phyloP scores from a whole-genome alignment of 345 rosid species.

The Moringa oleifera region DNA sequence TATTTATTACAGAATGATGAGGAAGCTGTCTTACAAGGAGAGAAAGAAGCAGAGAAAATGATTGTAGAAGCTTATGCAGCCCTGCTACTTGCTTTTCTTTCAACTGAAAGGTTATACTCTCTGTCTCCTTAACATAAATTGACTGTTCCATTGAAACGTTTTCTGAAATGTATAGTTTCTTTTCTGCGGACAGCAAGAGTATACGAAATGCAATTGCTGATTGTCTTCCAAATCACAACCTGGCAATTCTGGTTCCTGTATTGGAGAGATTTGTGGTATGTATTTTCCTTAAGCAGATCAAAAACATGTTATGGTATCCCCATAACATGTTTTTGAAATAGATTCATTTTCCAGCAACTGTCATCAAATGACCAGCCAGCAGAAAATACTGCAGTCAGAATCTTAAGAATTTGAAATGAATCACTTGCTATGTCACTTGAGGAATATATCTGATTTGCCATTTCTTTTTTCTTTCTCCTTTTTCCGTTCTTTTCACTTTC shows the following conservation, averaged over 20 bases:
- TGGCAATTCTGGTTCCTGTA: conserved; percentile 76
- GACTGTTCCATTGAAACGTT: background rate
- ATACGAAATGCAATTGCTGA: conserved; percentile 71
- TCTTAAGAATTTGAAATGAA: background rate
- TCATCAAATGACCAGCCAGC: too few species aligned
- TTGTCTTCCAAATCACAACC: conserved; percentile 64
- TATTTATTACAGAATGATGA: conserved; percentile 51
- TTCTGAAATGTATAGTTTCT: conserved; percentile 10
- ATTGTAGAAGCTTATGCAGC: conserved; percentile 97
- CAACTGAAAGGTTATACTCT: conserved; percentile 72
- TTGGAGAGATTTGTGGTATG: conserved; percentile 99
- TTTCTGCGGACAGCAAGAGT: conserved; percentile 49
- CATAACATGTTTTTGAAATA: too few species aligned
- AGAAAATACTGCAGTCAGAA: too few species aligned
- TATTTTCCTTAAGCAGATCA: conserved; percentile 7
- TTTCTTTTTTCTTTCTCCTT: too few species aligned
- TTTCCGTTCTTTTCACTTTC: too few species aligned
- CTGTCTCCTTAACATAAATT: background rate
- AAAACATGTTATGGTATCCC: too few species aligned
- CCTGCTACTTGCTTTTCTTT: conserved; percentile 90
- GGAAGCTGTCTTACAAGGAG: conserved; percentile 74
- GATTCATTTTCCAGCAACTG: too few species aligned
- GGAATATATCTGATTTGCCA: background rate
- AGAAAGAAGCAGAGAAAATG: conserved; percentile 98
- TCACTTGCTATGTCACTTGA: background rate